Conservation (phyloP, 176 grass and related monocot species). For the Phoenix roebelenii region DNA sequence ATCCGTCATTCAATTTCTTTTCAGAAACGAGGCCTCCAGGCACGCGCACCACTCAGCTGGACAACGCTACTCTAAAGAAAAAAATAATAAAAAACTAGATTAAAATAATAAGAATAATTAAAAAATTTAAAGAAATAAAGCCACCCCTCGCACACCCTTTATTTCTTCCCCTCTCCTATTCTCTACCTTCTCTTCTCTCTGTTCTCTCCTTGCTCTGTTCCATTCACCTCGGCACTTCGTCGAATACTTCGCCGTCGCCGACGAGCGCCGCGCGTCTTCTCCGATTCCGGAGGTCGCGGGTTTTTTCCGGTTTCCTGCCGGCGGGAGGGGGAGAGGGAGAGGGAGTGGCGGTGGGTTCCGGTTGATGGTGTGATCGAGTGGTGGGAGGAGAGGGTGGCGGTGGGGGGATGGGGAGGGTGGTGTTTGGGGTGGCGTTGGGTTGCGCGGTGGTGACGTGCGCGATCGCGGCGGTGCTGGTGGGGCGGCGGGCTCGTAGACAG, state of each 20-base stretch:
- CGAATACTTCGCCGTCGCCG: neutral
- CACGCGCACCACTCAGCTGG: neutral
- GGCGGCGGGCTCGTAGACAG: conserved; percentile 24
- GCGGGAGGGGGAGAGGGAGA: too few species aligned
- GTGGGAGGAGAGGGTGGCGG: neutral
- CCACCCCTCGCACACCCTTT: neutral
- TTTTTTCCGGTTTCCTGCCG: too few species aligned
- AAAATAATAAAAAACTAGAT: neutral
- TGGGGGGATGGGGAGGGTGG: conserved; percentile 23
- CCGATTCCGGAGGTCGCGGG: too few species aligned
- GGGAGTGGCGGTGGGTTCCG: neutral
- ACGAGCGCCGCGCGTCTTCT: too few species aligned
- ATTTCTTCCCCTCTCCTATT: neutral
- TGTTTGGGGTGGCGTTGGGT: conserved; percentile 31
- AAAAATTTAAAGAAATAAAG: neutral
- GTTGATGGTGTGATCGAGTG: neutral
- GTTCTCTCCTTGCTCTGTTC: too few species aligned
- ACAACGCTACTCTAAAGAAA: neutral
- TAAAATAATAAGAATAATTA: neutral
- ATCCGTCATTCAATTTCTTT: neutral
- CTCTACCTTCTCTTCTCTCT: neutral
- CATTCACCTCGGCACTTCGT: neutral
- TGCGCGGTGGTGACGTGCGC: conserved; percentile 37
- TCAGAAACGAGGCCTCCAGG: neutral
- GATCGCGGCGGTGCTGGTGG: conserved; percentile 30